Evolutionary conservation across 164 flowering plant genomes (phyloP).

Genomic region (Liriodendron chinense): DNA sequence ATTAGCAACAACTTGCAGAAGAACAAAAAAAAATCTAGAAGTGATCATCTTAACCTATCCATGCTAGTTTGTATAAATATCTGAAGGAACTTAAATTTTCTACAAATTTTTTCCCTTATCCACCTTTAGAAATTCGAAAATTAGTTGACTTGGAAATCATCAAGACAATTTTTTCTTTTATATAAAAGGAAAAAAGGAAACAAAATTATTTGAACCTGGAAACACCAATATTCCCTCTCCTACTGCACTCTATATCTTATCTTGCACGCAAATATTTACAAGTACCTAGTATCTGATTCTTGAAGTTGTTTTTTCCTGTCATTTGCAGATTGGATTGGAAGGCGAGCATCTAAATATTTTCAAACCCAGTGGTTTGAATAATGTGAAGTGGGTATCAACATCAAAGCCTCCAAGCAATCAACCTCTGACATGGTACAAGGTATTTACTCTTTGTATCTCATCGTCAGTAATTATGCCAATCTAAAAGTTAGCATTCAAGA

Average conservation of each 20-base stretch:
- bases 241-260: background rate
- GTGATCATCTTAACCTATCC: background rate
- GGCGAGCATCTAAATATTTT: conserved; percentile 76
- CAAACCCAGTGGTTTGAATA: conserved; percentile 41
- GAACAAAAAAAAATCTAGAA: no score
- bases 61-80: no score
- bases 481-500: no score
- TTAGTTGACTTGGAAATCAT: no score
- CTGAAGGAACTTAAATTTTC: no score
- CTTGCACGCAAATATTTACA: background rate
- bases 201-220: background rate
- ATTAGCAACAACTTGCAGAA: background rate
- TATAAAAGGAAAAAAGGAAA: background rate
- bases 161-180: no score
- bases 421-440: conserved; percentile 99
- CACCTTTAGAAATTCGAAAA: no score
- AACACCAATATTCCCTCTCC: background rate
- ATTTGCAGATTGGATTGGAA: conserved; percentile 67
- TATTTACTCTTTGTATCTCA: conserved; percentile 12
- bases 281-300: background rate
- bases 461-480: no score
- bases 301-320: conserved; percentile 4
- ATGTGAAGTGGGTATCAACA: conserved; percentile 60
- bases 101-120: no score
- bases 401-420: conserved; percentile 68